Evolutionary conservation across 2,329 filamentous ascomycete species (phyloP).

Genomic region (Trematosphaeria pertusa): DNA sequence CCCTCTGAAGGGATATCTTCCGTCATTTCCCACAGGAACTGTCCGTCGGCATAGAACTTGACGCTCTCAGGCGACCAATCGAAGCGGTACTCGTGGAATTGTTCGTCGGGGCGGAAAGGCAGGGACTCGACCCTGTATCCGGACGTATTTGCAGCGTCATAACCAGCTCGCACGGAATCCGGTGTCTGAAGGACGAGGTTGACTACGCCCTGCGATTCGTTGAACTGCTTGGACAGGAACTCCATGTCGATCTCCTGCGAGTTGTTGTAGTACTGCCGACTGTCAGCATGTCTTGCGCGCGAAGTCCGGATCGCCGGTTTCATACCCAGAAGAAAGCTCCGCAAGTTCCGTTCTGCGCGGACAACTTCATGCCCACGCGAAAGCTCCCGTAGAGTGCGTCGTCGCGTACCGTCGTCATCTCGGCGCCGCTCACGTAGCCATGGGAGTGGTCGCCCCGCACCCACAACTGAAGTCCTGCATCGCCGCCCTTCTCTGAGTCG

Average conservation of each 20-base stretch:
- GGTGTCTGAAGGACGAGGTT: conserved; percentile 79
- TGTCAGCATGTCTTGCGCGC: too few species aligned
- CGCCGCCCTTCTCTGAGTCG: conserved; percentile 53
- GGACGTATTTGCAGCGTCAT: conserved; percentile 66
- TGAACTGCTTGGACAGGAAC: conserved; percentile 73
- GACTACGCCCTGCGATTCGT: conserved; percentile 64
- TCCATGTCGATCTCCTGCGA: conserved; percentile 84
- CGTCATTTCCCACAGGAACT: conserved; percentile 63
- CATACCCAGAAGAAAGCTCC: conserved; percentile 80
- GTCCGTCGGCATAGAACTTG: conserved; percentile 72
- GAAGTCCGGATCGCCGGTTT: too few species aligned
- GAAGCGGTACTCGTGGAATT: conserved; percentile 80
- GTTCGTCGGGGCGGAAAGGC: conserved; percentile 69
- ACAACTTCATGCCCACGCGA: conserved; percentile 70
- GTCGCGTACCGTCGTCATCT: conserved; percentile 66
- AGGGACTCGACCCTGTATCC: conserved; percentile 66
- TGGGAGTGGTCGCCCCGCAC: conserved; percentile 47
- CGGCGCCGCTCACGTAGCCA: conserved; percentile 66
- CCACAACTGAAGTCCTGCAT: conserved; percentile 48
- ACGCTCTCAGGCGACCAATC: conserved; percentile 72
- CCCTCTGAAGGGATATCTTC: conserved; percentile 64
- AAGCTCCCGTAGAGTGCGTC: conserved; percentile 77
- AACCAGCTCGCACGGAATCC: conserved; percentile 64
- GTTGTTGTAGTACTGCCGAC: conserved; percentile 73
- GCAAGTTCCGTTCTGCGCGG: conserved; percentile 70